Conservation (phyloP, 805 yeast species). For the Yamadazyma akitaensis region DNA sequence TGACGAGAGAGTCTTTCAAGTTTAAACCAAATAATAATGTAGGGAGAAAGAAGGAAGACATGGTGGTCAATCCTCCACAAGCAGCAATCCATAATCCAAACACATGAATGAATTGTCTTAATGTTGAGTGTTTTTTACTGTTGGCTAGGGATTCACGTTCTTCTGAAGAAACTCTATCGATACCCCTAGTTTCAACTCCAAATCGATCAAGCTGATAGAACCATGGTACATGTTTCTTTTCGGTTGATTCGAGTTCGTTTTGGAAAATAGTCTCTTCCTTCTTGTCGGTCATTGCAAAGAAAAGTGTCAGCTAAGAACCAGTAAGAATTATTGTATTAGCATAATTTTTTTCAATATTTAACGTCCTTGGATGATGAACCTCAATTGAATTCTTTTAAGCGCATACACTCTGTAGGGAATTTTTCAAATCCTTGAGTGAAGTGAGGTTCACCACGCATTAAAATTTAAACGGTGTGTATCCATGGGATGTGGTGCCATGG, state of each 20-base stretch:
- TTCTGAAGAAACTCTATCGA: constrained; percentile 29
- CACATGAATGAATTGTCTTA: constrained; percentile 25
- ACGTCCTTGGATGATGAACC: background rate
- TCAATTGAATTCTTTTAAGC: background rate
- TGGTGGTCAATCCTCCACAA: constrained; percentile 37
- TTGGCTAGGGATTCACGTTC: constrained; percentile 20
- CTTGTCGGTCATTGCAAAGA: background rate
- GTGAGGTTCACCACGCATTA: no score
- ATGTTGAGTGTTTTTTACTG: constrained; percentile 6
- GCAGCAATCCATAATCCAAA: constrained; percentile 38
- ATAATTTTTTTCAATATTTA: no score
- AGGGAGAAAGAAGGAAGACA: constrained; percentile 37
- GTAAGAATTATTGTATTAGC: background rate
- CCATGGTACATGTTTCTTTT: constrained; percentile 13
- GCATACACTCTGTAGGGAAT: background rate
- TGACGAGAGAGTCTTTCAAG: constrained; percentile 24
- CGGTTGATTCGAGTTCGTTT: background rate
- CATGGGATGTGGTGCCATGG: no score
- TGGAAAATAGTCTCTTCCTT: background rate
- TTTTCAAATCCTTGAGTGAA: background rate
- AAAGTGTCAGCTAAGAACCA: no score
- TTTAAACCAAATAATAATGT: constrained; percentile 27
- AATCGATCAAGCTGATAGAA: constrained; percentile 21
- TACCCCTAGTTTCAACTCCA: constrained; percentile 35
- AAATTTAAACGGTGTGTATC: no score